Base-by-base conservation (phyloP, 129 eudicot genomes). In the Lonicera japonica region DNA sequence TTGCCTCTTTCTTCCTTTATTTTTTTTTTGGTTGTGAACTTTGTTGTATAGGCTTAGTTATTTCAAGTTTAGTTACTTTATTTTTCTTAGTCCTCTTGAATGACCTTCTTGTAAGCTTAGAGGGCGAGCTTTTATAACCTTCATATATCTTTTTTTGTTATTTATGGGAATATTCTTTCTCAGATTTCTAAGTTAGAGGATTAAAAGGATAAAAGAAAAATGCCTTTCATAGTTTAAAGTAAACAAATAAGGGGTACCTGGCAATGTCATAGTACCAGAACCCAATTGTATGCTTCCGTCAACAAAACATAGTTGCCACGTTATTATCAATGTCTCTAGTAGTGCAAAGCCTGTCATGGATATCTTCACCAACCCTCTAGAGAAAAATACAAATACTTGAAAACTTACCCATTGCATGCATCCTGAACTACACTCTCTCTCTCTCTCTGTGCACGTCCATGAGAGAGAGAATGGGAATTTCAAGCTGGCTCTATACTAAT, bases 401-500 rank as follows among this genome's bases (percentile, higher is more conserved):
- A 19, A 4, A 1, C 36, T 29, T 29, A 29, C 2, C n/a, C n/a
- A n/a, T n/a, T n/a, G n/a, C n/a, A n/a, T n/a, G 16, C 38, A 52
- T 4, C 50, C 50, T 43, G 8, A 25, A 25, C 29, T 45, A 15
- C 2, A 20, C 12, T 15, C 34, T 50, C n/a, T 22, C 65, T 63
- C 45, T 5, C 40, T 51, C 61, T 19, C 39, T 11, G 8, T 16
- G 36, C 6, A 29, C 23, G 4, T 58, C 12, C 63, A 16, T 29
- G 52, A 65, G 15, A 54, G 38, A 16, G 43, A 46, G 60, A 9
- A 81, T 82, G 89, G 81, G 70, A 25, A 25, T 86, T 14, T 70
- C 80, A 48, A 69, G 68, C 41, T 87, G 95, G 95, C 56, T 87
- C 39, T 87, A 86, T 55, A 80, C 79, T 3, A 78, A 68, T 23